Evolutionary conservation across 768 basidiomycete species (phyloP), one percentile per base, ranked within the genome.

Genomic region (Agrocybe praecox): DNA sequence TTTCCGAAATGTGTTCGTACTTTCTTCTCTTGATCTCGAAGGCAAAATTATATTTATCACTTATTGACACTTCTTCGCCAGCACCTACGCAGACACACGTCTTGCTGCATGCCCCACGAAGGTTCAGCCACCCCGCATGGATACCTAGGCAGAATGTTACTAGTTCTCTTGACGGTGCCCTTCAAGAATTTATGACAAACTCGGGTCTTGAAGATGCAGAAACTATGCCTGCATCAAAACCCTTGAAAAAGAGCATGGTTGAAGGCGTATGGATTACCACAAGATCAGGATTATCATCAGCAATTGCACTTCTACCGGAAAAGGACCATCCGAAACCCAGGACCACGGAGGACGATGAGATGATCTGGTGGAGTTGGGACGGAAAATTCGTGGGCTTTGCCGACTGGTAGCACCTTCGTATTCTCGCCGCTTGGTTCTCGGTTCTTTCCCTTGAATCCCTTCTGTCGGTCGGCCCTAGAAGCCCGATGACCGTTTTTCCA

Each of bases 321-420:
- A n/a, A 52, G 23, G 46, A 53, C 17, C 49, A 49, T 10, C 23
- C n/a, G n/a, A n/a, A n/a, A n/a, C n/a, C 17, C 26, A 21, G 50
- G 14, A 9, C 22, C 32, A 23, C 23, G 29, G 67, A 69, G 32
- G 73, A 73, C 8, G 78, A 80, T 42, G 82, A 85, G 55, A 78
- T 83, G 80, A 83, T 85, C 45, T 85, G 83, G 83, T 85, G 83
- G 83, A 81, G 74, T 52, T 85, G 83, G 83, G 80, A 85, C 65
- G 82, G 82, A 1, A 81, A 79, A 59, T 65, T 85, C 51, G 72
- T 74, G 12, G 83, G 83, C 2, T 80, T 84, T 59, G 69, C 74
- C 22, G 81, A 82, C 33, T 83, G 81, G 81, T 82, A 66, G 69
- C 47, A 24, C n/a, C n/a, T n/a, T n/a, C n/a, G n/a, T n/a, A n/a